A percentile compares a stretch with the other conserved stretches of the same genome.
Evolutionary conservation across 1,139 yeast genomes (phyloP).

Genomic region (Saccharomyces hybrid): DNA sequence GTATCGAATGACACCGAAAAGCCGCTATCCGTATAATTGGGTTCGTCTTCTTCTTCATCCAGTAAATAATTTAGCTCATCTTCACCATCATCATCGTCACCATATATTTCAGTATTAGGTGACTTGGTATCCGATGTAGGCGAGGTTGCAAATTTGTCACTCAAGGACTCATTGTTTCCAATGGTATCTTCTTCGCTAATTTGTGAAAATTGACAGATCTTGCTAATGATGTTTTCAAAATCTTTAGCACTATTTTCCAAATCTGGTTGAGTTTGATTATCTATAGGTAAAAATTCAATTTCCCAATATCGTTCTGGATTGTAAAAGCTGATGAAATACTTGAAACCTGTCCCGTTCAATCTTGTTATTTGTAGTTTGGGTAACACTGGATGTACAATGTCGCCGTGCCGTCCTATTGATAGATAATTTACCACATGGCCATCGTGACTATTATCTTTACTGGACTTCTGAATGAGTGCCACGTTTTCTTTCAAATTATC

Average conservation of each 20-base stretch:
- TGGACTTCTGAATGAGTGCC: neutral
- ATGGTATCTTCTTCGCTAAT: neutral
- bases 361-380: conserved; percentile 26
- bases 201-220: conserved; percentile 16
- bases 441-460: conserved; percentile 9
- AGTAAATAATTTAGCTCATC: conserved; percentile 21
- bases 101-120: conserved; percentile 1
- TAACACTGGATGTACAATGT: conserved; percentile 29
- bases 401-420: conserved; percentile 28
- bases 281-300: conserved; percentile 21
- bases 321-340: conserved; percentile 21
- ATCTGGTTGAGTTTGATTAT: conserved; percentile 1
- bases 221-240: conserved; percentile 21
- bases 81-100: conserved; percentile 8
- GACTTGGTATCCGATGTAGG: neutral
- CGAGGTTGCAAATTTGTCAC: conserved; percentile 2
- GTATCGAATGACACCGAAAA: neutral
- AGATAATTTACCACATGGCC: conserved; percentile 26
- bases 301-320: conserved; percentile 31
- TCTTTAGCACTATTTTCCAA: conserved; percentile 6
- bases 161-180: neutral
- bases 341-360: conserved; percentile 4
- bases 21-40: neutral
- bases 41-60: conserved; percentile 10
- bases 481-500: neutral